phyloP scores from a whole-genome alignment of 441 rosid species.

The Jatropha podagrica region DNA sequence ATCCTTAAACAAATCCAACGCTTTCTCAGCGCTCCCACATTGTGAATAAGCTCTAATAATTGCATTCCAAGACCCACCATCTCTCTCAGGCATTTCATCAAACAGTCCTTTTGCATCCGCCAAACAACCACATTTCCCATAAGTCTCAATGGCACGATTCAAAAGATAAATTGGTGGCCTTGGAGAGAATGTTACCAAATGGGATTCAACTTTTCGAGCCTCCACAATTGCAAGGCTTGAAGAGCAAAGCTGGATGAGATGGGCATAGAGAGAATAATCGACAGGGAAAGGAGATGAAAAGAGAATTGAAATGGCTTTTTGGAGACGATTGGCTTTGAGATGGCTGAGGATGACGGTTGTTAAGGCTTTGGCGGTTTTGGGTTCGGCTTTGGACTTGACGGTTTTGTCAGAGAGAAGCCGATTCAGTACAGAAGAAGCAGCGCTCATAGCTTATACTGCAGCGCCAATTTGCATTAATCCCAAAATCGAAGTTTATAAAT shows the following conservation, averaged over 20 bases:
- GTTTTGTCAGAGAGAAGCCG: slow-evolving; percentile 26
- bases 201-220: slow-evolving; percentile 73
- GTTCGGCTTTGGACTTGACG: slow-evolving; percentile 24
- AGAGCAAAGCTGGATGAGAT: slow-evolving; percentile 59
- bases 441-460: slow-evolving; percentile 25
- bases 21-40: slow-evolving; percentile 35
- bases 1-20: slow-evolving; percentile 44
- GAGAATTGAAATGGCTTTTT: slow-evolving; percentile 55
- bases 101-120: slow-evolving; percentile 63
- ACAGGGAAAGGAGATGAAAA: slow-evolving; percentile 55
- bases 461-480: too few species aligned
- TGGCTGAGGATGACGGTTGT: slow-evolving; percentile 36
- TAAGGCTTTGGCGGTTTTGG: slow-evolving; percentile 24
- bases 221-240: slow-evolving; percentile 49
- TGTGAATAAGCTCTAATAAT: slow-evolving; percentile 54
- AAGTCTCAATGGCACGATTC: slow-evolving; percentile 62
- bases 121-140: slow-evolving; percentile 53
- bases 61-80: slow-evolving; percentile 94
- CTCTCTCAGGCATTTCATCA: slow-evolving; percentile 74
- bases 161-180: slow-evolving; percentile 52
- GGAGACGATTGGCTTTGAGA: slow-evolving; percentile 44
- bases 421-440: slow-evolving; percentile 32
- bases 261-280: slow-evolving; percentile 51
- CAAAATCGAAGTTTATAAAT: too few species aligned
- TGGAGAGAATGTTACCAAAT: slow-evolving; percentile 46